These are phyloP conservation scores for Lyophyllum atratum DNA, from an alignment of 768 basidiomycete species.

Conservation along the genomic window DNA sequence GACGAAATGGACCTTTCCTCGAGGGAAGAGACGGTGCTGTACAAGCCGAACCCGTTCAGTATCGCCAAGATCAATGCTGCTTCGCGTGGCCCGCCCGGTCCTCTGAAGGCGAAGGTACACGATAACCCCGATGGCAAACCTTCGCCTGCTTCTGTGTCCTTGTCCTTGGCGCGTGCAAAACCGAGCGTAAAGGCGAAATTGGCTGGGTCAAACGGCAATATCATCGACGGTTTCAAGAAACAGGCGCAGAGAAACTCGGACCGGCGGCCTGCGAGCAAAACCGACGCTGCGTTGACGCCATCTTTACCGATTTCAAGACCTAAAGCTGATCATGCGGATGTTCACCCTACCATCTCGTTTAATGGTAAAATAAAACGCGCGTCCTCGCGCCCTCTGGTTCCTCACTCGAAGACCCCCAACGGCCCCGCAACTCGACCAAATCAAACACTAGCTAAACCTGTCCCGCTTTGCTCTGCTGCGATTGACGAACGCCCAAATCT, in stretches of 20 bases:
- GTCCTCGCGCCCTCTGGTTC: neutral
- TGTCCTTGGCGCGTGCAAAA: neutral
- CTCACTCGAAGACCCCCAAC: neutral
- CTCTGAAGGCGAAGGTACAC: neutral
- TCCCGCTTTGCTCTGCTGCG: neutral
- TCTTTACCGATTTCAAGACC: neutral
- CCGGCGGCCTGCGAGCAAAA: neutral
- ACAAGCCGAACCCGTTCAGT: constrained; percentile 78
- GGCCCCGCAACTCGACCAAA: neutral
- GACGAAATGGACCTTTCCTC: constrained; percentile 61
- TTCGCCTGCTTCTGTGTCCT: neutral
- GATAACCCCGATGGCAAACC: neutral
- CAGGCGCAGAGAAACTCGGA: constrained; percentile 29
- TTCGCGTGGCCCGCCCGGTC: constrained; percentile 33
- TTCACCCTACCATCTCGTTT: neutral
- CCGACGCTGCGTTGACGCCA: neutral
- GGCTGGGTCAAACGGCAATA: constrained; percentile 20
- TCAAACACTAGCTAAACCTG: neutral
- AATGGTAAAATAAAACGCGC: neutral
- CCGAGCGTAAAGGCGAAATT: neutral
- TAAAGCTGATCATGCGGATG: neutral
- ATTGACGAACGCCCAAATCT: neutral
- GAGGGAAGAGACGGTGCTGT: constrained; percentile 61
- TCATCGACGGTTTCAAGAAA: constrained; percentile 49
- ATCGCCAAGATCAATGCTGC: constrained; percentile 82